Conservation (phyloP, 345 rosid genomes). For the Camelina neglecta region DNA sequence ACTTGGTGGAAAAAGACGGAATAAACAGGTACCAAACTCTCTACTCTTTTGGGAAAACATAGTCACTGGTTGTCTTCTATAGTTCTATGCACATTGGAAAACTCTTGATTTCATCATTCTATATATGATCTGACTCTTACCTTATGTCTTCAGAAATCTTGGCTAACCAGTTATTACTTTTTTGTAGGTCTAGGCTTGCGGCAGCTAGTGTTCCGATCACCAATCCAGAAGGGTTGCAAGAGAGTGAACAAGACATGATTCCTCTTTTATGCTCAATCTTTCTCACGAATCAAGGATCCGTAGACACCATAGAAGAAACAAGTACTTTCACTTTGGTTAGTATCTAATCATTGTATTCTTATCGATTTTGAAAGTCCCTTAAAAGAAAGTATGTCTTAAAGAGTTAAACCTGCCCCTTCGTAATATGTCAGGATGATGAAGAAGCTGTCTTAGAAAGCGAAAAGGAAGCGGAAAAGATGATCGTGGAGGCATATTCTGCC, state of each 20-base stretch:
- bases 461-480: constrained; percentile 96
- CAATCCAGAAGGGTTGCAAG: constrained; percentile 55
- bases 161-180: neutral
- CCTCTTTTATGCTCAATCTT: constrained; percentile 85
- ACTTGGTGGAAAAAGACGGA: constrained; percentile 93
- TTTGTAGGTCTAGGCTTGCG: constrained; percentile 76
- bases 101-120: neutral
- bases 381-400: neutral
- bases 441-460: constrained; percentile 77
- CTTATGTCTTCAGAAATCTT: neutral
- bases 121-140: neutral
- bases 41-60: constrained; percentile 7
- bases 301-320: constrained; percentile 65
- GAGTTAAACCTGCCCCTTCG: neutral
- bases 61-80: neutral
- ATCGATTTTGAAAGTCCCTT: neutral
- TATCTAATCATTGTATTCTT: constrained; percentile 12
- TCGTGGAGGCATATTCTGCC: constrained; percentile 91
- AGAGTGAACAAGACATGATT: constrained; percentile 63
- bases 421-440: constrained; percentile 62
- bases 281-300: constrained; percentile 73
- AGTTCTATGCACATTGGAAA: neutral
- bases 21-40: constrained; percentile 64
- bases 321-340: constrained; percentile 63
- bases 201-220: constrained; percentile 62